Evolutionary conservation across 257 asterid genomes (phyloP).

Genomic region (Solanum lignicaule): DNA sequence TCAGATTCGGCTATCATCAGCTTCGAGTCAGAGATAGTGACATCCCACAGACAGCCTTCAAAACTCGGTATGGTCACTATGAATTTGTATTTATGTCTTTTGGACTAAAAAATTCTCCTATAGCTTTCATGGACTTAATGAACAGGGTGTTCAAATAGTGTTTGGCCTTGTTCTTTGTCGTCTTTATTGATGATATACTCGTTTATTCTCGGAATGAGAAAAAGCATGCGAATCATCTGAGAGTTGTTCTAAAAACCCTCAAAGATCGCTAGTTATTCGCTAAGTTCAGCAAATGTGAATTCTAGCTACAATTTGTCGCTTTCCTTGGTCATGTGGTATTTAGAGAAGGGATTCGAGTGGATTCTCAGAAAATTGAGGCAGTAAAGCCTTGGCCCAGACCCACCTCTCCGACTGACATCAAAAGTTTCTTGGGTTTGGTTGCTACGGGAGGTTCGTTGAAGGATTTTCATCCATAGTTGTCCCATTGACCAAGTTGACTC

Average conservation of each 20-base stretch:
- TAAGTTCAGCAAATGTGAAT: background rate
- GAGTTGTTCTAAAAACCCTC: background rate
- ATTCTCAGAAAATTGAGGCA: no score
- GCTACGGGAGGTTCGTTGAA: background rate
- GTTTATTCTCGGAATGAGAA: background rate
- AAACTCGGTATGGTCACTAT: background rate
- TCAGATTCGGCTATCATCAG: background rate
- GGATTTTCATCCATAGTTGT: background rate
- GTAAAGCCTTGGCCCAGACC: background rate
- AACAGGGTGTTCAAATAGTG: no score
- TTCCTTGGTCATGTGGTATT: background rate
- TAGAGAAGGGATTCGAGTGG: background rate
- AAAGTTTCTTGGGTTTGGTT: background rate
- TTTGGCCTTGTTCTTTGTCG: background rate
- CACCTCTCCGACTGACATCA: background rate
- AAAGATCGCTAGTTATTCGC: accelerated
- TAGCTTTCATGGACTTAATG: background rate
- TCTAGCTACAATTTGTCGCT: background rate
- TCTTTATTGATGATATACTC: background rate
- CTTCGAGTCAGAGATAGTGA: background rate
- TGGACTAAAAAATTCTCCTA: background rate
- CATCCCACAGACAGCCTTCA: background rate
- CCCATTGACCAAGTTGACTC: background rate
- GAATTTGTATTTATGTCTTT: background rate
- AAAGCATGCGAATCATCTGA: no score